These are phyloP conservation scores for Xerocomus subilludens DNA, from an alignment of 1,284 basidiomycete genomes.

Conservation along the genomic window DNA sequence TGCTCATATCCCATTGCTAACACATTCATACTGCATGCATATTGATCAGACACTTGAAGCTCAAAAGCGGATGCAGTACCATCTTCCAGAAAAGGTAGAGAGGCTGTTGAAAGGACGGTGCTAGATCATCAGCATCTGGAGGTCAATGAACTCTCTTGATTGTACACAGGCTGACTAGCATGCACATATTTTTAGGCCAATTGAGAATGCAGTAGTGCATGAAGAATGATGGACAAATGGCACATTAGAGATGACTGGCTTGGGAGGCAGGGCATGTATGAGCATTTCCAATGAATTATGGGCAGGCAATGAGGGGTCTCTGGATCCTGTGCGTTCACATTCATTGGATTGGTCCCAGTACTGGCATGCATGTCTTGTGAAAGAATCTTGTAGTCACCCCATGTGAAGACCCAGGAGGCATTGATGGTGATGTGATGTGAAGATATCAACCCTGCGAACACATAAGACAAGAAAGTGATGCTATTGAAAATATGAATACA, in stretches of 20 bases:
- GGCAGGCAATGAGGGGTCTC: constrained; percentile 47
- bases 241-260: constrained; percentile 67
- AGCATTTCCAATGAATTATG: constrained; percentile 54
- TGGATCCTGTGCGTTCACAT: constrained; percentile 18
- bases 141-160: background rate
- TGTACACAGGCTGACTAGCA: no score
- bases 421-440: constrained; percentile 78
- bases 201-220: constrained; percentile 59
- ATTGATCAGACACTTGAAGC: background rate
- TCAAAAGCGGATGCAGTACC: background rate
- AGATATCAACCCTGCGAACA: constrained; percentile 70
- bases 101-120: background rate
- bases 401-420: constrained; percentile 75
- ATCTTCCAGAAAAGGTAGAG: background rate
- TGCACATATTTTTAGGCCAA: constrained; percentile 46
- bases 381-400: constrained; percentile 69
- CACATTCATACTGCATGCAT: background rate
- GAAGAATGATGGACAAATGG: constrained; percentile 65
- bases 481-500: constrained; percentile 53
- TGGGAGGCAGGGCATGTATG: constrained; percentile 77
- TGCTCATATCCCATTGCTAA: no score
- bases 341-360: constrained; percentile 46
- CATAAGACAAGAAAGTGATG: constrained; percentile 28
- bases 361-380: constrained; percentile 54
- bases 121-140: background rate